A percentile compares a stretch with the other conserved stretches of the same genome.
Evolutionary conservation across 139 green algal species (phyloP).

Genomic region (Volvox reticuliferus): DNA sequence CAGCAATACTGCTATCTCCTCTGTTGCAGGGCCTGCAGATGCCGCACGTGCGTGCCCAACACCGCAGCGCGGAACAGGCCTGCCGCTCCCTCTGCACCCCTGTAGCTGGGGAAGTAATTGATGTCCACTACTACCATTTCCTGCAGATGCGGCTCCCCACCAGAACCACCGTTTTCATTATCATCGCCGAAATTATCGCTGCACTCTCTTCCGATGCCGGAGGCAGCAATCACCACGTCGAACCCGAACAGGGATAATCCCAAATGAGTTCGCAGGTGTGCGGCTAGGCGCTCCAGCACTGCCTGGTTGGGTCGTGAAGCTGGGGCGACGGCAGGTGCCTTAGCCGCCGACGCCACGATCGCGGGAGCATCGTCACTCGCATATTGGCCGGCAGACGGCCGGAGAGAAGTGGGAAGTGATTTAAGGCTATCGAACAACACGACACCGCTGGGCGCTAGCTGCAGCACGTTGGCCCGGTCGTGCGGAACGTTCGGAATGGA

Average conservation of each 20-base stretch:
- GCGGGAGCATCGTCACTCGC: not conserved
- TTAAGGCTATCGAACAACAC: slow-evolving; percentile 79
- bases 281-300: slow-evolving; percentile 60
- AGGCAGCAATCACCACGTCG: slow-evolving; percentile 67
- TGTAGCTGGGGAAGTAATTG: slow-evolving; percentile 85
- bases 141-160: not conserved
- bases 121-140: slow-evolving; percentile 74
- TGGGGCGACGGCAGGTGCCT: not conserved
- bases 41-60: not conserved
- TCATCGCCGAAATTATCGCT: not conserved
- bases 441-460: not conserved
- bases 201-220: not conserved
- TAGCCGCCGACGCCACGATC: not conserved
- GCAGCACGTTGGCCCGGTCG: not conserved
- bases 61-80: slow-evolving; percentile 43
- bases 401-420: slow-evolving; percentile 69
- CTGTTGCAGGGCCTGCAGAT: not conserved
- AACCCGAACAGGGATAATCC: slow-evolving; percentile 83
- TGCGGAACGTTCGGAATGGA: slow-evolving; percentile 74
- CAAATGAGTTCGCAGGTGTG: slow-evolving; percentile 56
- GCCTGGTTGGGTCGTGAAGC: not conserved
- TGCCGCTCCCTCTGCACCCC: slow-evolving; percentile 58
- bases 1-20: not conserved
- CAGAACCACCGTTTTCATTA: not conserved
- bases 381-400: not conserved